Evolutionary conservation across 495 filamentous ascomycete genomes (phyloP), one percentile per base, ranked within the genome.

Genomic region (Neurospora sp.): DNA sequence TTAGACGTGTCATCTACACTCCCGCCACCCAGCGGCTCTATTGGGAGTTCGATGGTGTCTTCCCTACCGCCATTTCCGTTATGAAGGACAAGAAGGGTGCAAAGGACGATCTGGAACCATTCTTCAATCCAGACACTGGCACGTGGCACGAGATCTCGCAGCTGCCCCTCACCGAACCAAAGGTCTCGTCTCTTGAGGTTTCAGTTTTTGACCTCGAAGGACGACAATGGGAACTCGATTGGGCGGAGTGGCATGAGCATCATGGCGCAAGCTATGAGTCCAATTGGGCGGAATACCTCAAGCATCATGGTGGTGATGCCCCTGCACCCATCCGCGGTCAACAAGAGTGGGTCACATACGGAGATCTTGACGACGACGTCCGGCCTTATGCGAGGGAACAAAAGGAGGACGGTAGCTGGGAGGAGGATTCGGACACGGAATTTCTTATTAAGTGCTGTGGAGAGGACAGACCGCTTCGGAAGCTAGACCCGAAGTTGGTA

Each of bases 71-170:
- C 14, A 74, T 78, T 31, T 74, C 72, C 59, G 73, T 78, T 37
- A 78, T 78, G 73, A 73, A 31, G 0, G 2, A 48, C 18, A 12
- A n/a, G 22, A 22, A 22, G 31, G 73, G 42, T 68, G 72, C 71
- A 8, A 61, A 0, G 0, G 39, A 73, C 4, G 46, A 72, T 39
- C 53, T 76, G 27, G 75, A 74, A 31, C 76, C 73, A n/a, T 78
- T 73, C 40, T 78, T 73, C 69, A 12, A 46, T n/a, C 38, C 31
- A 61, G 53, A 44, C 38, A 40, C 69, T 16, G 74, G 74, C 70
- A 72, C 42, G 22, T 78, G 76, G 76, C 77, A 78, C 40, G 59
- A 72, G n/a, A 71, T 77, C 68, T 53, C 77, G 35, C 70, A 75
- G 40, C 44, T 70, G 68, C 73, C 75, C 7, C n/a, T 78, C 3